A percentile compares a stretch with the other conserved stretches of the same genome.
Conservation (phyloP, 495 filamentous ascomycete genomes). For the Cairneyella variabilis region DNA sequence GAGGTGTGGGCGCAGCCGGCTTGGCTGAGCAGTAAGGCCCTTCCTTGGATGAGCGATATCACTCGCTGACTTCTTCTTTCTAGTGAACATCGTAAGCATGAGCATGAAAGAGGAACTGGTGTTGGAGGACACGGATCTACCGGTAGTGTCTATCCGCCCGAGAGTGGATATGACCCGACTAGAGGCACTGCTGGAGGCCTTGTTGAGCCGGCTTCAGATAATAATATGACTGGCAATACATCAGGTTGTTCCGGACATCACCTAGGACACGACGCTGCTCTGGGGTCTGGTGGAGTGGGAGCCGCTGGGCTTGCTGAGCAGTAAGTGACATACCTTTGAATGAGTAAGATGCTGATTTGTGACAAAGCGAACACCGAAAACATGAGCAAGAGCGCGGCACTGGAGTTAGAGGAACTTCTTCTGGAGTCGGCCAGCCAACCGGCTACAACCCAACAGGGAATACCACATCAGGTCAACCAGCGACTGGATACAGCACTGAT, state of each 20-base stretch:
- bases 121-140: no score
- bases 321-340: not conserved
- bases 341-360: no score
- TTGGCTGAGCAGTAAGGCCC: slow-evolving; percentile 5
- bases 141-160: no score
- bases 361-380: slow-evolving; percentile 5
- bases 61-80: no score
- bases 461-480: not conserved
- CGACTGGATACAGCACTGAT: no score
- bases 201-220: no score
- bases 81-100: slow-evolving; percentile 7
- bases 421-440: not conserved
- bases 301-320: slow-evolving; percentile 4
- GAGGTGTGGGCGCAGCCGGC: slow-evolving; percentile 9
- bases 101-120: not conserved
- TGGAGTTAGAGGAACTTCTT: not conserved
- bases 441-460: not conserved
- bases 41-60: no score
- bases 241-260: no score
- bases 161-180: no score
- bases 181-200: no score
- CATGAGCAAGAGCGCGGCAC: not conserved
- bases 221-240: no score
- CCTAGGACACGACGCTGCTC: slow-evolving; percentile 8
- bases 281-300: slow-evolving; percentile 10